These are phyloP conservation scores for Colletotrichum gloeosporioides DNA, from an alignment of 2,329 filamentous ascomycete species.

Conservation along the genomic window DNA sequence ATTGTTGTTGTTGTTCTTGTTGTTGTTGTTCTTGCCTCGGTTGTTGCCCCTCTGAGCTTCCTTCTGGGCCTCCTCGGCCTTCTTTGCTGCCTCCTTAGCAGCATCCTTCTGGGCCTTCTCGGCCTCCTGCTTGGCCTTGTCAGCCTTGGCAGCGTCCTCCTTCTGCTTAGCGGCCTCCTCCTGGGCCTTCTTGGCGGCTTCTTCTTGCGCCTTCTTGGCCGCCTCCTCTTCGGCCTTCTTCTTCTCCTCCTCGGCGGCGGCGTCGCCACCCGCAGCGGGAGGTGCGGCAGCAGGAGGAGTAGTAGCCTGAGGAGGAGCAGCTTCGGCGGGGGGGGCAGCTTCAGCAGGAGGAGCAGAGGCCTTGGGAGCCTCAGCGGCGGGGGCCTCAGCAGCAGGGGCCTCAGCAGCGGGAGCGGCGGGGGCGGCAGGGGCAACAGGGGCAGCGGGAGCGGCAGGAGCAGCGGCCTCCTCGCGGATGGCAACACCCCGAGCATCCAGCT, in stretches of 20 bases:
- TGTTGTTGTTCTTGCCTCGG: slow-evolving; percentile 28
- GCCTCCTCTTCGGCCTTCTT: slow-evolving; percentile 18
- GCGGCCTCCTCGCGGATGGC: not conserved
- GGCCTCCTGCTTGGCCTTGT: not conserved
- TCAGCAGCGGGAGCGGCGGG: not conserved
- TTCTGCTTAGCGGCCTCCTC: not conserved
- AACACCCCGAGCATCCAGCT: slow-evolving; percentile 1
- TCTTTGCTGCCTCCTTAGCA: slow-evolving; percentile 10
- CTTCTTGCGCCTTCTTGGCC: not conserved
- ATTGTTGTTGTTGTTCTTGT: slow-evolving; percentile 17
- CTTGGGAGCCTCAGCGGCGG: not conserved
- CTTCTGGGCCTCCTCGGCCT: slow-evolving; percentile 10
- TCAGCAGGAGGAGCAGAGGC: not conserved
- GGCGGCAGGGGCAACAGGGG: not conserved
- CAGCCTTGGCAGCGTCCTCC: not conserved
- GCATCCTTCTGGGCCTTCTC: slow-evolving; percentile 20
- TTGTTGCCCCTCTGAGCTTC: not conserved
- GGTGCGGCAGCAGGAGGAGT: not conserved
- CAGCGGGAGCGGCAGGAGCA: not conserved
- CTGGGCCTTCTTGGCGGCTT: not conserved
- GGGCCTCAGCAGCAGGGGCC: not conserved
- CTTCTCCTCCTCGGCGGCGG: slow-evolving; percentile 15
- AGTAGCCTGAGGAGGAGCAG: not conserved
- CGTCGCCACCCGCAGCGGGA: not conserved
- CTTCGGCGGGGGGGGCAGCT: not conserved